Conservation (phyloP, 2,329 filamentous ascomycete species). For the Ascochyta rabiei region DNA sequence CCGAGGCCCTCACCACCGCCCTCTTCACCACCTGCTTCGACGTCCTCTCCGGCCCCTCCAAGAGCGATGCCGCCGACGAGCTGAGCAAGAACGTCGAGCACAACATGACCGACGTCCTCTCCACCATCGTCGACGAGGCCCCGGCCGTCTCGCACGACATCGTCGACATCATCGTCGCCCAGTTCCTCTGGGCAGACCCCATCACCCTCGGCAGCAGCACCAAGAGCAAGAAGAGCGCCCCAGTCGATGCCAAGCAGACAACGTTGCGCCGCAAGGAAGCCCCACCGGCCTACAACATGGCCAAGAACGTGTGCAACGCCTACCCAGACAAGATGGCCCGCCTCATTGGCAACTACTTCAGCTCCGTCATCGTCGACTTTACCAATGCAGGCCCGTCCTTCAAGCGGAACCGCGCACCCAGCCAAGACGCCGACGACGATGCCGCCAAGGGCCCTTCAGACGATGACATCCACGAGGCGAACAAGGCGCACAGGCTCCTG, state of each 20-base stretch:
- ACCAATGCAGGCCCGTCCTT: constrained; percentile 42
- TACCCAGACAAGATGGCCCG: constrained; percentile 94
- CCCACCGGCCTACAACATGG: constrained; percentile 94
- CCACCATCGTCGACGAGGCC: constrained; percentile 86
- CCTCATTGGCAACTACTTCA: constrained; percentile 95
- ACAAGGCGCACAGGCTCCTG: constrained; percentile 86
- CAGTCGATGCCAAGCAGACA: constrained; percentile 75
- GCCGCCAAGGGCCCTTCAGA: constrained; percentile 70
- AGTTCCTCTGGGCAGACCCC: constrained; percentile 88
- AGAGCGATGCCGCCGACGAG: constrained; percentile 76
- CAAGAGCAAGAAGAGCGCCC: constrained; percentile 60
- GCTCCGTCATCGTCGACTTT: constrained; percentile 93
- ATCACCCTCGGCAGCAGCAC: constrained; percentile 52
- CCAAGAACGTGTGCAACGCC: constrained; percentile 87
- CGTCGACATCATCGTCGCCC: constrained; percentile 90
- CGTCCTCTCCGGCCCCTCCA: constrained; percentile 79
- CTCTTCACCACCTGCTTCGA: constrained; percentile 94
- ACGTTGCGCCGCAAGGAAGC: constrained; percentile 86
- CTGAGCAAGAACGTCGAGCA: constrained; percentile 93
- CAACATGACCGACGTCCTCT: constrained; percentile 84
- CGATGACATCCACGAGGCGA: constrained; percentile 83
- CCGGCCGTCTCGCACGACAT: constrained; percentile 77
- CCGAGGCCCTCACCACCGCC: constrained; percentile 71
- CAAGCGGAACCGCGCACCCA: constrained; percentile 32
- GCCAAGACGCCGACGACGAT: constrained; percentile 54